phyloP scores from a whole-genome alignment of 495 filamentous ascomycete species.

The Penicillium coffeae region DNA sequence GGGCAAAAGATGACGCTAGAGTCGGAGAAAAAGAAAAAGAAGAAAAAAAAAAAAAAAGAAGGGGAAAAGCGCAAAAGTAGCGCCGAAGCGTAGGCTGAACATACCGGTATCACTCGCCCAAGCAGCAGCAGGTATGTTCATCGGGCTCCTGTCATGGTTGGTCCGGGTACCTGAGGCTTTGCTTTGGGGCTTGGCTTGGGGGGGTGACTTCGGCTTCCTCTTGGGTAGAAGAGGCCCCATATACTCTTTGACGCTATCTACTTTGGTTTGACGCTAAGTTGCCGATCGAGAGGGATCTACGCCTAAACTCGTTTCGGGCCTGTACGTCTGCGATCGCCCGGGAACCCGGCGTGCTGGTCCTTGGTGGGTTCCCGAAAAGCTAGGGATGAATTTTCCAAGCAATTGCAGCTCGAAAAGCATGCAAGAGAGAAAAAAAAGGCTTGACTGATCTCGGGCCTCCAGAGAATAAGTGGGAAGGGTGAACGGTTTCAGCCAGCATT shows the following conservation, averaged over 20 bases:
- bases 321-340: slow-evolving; percentile 22
- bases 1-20: background rate
- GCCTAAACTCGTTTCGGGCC: slow-evolving; percentile 19
- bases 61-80: background rate
- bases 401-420: background rate
- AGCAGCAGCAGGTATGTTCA: slow-evolving; percentile 1
- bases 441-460: too few relatives aligned
- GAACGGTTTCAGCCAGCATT: background rate
- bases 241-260: slow-evolving; percentile 17
- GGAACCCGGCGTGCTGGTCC: slow-evolving; percentile 27
- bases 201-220: background rate
- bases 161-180: slow-evolving; percentile 11
- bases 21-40: background rate
- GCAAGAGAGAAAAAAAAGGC: too few relatives aligned
- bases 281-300: slow-evolving; percentile 19
- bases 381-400: slow-evolving; percentile 1
- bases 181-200: background rate
- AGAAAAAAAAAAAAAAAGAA: background rate
- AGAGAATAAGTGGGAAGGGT: too few relatives aligned
- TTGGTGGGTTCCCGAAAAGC: slow-evolving; percentile 13
- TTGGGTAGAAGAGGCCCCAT: slow-evolving; percentile 5
- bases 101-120: slow-evolving; percentile 5
- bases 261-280: slow-evolving; percentile 4
- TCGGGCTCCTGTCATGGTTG: slow-evolving; percentile 13
- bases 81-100: slow-evolving; percentile 1